Evolutionary conservation across 2,329 filamentous ascomycete genomes (phyloP), one percentile per base, ranked within the genome.

Genomic region (Scopulariopsis brevicaulis): DNA sequence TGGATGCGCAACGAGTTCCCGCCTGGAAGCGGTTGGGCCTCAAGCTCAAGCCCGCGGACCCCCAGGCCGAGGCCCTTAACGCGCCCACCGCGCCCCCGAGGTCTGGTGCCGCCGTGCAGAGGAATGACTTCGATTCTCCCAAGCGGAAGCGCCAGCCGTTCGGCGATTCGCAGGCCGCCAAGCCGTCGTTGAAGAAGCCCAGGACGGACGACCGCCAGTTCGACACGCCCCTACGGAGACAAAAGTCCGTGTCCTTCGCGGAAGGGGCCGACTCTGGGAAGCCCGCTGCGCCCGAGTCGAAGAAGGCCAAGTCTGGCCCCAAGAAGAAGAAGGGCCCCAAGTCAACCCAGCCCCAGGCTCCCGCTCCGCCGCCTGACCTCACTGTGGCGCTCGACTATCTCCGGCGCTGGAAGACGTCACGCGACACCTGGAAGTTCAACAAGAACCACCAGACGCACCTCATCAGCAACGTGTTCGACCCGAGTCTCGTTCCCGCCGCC

Each of bases 351-450:
- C 15, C 54, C 6, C 70, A 68, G 59, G 67, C 65, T 62, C 68
- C 70, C 69, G 71, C 69, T 18, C 3, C 35, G 15, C 61, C 68
- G 40, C 59, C 66, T 7, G 77, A 82, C 61, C 72, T 85, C 58
- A 78, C 82, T 53, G 80, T 85, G 15, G 86, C 90, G 59, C 77
- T 95, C 18, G 78, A 82, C 57, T 96, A 96, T 69, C 80, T 96
- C 52, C 78, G 78, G 53, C 83, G 86, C 67, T 96, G 91, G 79
- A 79, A 89, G 71, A 80, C 79, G 58, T 80, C 84, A 60, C 84
- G 84, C 59, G 75, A 79, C 11, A 77, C 77, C 64, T 97, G 93
- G 93, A 96, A 96, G 71, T 97, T 96, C 77, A 96, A 95, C 76
- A 96, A 96, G 74, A 92, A 90, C 64, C 84, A 90, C 67, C 92